phyloP scores from a whole-genome alignment of 2,329 filamentous ascomycete species.

The Seiridium cupressi region DNA sequence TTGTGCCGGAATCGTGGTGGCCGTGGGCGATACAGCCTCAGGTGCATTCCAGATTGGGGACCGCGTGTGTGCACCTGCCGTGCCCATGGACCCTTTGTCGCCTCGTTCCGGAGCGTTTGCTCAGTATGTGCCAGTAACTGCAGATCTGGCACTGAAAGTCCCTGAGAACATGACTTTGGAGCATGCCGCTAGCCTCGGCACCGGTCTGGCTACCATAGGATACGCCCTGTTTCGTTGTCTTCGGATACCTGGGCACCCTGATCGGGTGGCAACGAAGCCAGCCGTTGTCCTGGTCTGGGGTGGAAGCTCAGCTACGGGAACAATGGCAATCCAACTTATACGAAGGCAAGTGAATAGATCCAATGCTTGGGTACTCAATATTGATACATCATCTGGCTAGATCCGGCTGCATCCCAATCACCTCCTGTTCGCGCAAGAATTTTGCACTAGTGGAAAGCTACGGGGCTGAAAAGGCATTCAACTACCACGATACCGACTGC shows the following conservation, averaged over 20 bases:
- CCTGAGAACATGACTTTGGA: constrained; percentile 1
- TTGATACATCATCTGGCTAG: not conserved
- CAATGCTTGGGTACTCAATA: not conserved
- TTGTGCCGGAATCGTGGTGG: constrained; percentile 3
- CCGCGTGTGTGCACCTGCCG: not conserved
- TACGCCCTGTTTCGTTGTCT: constrained; percentile 14
- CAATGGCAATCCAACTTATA: constrained; percentile 11
- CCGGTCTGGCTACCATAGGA: constrained; percentile 9
- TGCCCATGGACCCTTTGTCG: not conserved
- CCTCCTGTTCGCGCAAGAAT: constrained; percentile 43
- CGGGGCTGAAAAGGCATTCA: constrained; percentile 44
- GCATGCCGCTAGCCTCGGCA: constrained; percentile 12
- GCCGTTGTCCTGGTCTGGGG: constrained; percentile 9
- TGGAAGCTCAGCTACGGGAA: constrained; percentile 10
- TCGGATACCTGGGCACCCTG: constrained; percentile 7
- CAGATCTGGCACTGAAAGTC: not conserved
- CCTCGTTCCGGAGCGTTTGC: constrained; percentile 4
- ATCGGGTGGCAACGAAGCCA: constrained; percentile 3
- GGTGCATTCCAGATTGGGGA: not conserved
- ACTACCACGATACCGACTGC: constrained; percentile 37
- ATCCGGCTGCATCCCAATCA: constrained; percentile 37
- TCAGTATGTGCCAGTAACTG: not conserved
- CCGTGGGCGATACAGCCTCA: not conserved
- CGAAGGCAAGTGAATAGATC: constrained; percentile 12
- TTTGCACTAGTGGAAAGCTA: constrained; percentile 35